Percentiles rank a stretch among this genome's conserved stretches.
Conservation (phyloP, 139 green algal species). For the Spirogloea muscicola region DNA sequence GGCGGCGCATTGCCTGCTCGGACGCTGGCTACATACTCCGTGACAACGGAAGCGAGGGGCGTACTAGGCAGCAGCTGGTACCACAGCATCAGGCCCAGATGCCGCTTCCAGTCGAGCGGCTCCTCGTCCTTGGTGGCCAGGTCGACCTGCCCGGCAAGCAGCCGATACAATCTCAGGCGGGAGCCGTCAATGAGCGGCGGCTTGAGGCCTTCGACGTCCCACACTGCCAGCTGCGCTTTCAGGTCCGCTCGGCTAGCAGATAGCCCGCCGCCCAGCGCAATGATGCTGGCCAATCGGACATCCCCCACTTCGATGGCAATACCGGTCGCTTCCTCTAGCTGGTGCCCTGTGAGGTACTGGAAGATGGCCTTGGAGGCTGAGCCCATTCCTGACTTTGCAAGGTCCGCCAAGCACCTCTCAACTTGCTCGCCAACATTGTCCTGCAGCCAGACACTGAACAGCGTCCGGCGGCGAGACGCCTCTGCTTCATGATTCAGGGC, state of each 20-base stretch:
- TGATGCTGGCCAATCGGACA: conserved; percentile 66
- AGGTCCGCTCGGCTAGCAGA: conserved; percentile 28
- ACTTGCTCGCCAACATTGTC: conserved; percentile 31
- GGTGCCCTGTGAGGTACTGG: conserved; percentile 62
- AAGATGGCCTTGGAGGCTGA: conserved; percentile 45
- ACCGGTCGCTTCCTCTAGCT: conserved; percentile 49
- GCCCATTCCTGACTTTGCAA: background rate
- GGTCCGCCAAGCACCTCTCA: background rate
- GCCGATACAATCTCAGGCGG: conserved; percentile 56
- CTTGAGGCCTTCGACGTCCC: conserved; percentile 39
- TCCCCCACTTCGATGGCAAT: conserved; percentile 64
- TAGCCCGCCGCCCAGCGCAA: conserved; percentile 56
- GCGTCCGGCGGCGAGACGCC: conserved; percentile 44
- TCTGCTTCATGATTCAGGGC: background rate
- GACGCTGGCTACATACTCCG: conserved; percentile 12
- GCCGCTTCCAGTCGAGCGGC: conserved; percentile 75
- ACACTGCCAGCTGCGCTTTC: conserved; percentile 62
- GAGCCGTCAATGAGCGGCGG: conserved; percentile 42
- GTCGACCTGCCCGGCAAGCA: conserved; percentile 64
- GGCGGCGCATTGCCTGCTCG: background rate
- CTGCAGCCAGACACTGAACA: conserved; percentile 58
- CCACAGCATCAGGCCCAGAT: conserved; percentile 72
- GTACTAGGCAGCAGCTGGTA: conserved; percentile 38
- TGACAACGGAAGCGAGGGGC: background rate
- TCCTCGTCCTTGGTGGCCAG: conserved; percentile 5